Evolutionary conservation across 1,284 basidiomycete species (phyloP).

Genomic region (Trametes versicolor): DNA sequence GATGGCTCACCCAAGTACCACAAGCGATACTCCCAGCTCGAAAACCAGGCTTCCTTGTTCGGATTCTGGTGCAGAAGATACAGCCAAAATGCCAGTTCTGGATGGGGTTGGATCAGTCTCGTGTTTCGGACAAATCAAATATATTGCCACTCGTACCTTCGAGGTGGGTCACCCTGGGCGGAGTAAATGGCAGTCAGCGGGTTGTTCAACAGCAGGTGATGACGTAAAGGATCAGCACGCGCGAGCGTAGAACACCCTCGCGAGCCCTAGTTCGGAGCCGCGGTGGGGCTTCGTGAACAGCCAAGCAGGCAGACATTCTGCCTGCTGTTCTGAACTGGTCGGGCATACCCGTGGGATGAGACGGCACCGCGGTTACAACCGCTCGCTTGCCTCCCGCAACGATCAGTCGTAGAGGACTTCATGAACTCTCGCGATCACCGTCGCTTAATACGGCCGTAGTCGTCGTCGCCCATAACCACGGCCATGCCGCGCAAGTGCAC

Average conservation of each 20-base stretch:
- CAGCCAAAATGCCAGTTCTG: constrained; percentile 81
- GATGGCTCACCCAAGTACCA: constrained; percentile 51
- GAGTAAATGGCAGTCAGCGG: neutral
- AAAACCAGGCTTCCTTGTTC: constrained; percentile 73
- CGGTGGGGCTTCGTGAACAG: too few relatives aligned
- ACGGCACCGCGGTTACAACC: too few relatives aligned
- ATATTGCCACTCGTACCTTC: constrained; percentile 59
- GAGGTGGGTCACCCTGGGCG: constrained; percentile 75
- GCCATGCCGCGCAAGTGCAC: too few relatives aligned
- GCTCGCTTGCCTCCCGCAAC: too few relatives aligned
- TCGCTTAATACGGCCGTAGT: too few relatives aligned
- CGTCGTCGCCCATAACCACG: too few relatives aligned
- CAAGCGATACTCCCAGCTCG: constrained; percentile 49
- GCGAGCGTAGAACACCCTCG: neutral
- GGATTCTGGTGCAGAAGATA: constrained; percentile 80
- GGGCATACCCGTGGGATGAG: too few relatives aligned
- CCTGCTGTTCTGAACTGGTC: too few relatives aligned
- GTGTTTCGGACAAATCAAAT: constrained; percentile 5
- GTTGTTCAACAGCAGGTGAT: neutral
- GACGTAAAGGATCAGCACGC: neutral
- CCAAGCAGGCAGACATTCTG: too few relatives aligned
- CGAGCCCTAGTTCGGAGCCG: neutral
- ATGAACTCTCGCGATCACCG: too few relatives aligned
- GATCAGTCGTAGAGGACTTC: too few relatives aligned
- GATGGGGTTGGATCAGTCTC: neutral